phyloP scores from a whole-genome alignment of 805 yeast genomes.

The Myxozyma melibiosi region DNA sequence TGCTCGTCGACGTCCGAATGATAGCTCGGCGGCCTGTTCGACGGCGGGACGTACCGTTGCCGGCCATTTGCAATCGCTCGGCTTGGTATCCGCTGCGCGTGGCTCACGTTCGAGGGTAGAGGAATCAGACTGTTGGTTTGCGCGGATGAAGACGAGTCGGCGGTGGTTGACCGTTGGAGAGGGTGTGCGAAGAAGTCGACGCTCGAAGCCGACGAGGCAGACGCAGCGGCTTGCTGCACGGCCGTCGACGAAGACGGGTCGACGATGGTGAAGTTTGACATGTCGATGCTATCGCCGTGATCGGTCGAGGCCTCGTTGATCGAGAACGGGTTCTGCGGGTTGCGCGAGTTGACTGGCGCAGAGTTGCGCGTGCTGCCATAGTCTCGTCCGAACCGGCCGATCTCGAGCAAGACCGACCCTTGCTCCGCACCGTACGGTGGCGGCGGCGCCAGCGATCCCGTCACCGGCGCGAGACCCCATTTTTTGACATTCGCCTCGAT shows the following conservation, averaged over 20 bases:
- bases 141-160: background rate
- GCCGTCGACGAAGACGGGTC: constrained; percentile 11
- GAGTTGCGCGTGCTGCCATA: constrained; percentile 15
- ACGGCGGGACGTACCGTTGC: constrained; percentile 23
- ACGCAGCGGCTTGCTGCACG: constrained; percentile 1
- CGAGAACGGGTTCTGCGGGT: constrained; percentile 22
- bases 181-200: constrained; percentile 9
- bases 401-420: constrained; percentile 74
- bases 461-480: constrained; percentile 93
- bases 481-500: constrained; percentile 92
- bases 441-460: constrained; percentile 88
- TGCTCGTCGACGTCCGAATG: constrained; percentile 24
- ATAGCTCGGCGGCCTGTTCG: constrained; percentile 31
- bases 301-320: constrained; percentile 12
- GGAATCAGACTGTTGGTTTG: constrained; percentile 3
- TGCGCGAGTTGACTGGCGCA: constrained; percentile 2
- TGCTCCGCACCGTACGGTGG: constrained; percentile 85
- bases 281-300: constrained; percentile 13
- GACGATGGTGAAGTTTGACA: constrained; percentile 4
- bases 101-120: background rate
- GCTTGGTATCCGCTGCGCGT: constrained; percentile 4
- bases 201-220: background rate
- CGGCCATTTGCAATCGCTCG: background rate
- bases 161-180: background rate
- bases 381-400: constrained; percentile 19